Evolutionary conservation across 148 eudicot genomes (phyloP).

Genomic region (Rhododendron molle): DNA sequence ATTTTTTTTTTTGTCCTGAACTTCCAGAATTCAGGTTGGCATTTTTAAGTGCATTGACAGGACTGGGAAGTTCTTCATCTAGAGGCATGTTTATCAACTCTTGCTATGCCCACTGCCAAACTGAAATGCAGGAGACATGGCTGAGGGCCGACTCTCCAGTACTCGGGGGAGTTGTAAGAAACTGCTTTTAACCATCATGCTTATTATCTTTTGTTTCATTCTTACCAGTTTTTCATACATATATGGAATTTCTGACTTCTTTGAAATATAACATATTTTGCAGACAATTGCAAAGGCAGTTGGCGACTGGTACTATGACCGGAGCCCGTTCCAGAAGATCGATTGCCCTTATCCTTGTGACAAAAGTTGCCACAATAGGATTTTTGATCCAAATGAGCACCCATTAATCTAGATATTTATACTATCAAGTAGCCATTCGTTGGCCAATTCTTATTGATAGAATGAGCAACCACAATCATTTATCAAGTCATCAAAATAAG

Average conservation of each 20-base stretch:
- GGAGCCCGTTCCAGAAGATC: conserved; percentile 59
- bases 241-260: not conserved
- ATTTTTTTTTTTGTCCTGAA: not conserved
- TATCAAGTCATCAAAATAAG: not conserved
- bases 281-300: conserved; percentile 87
- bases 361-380: conserved; percentile 52
- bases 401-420: not conserved
- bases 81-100: conserved; percentile 71
- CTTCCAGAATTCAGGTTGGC: conserved; percentile 50
- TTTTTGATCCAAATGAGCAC: conserved; percentile 30
- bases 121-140: conserved; percentile 79
- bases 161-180: conserved; percentile 40
- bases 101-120: conserved; percentile 84
- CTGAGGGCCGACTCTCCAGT: conserved; percentile 51
- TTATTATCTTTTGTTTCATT: not conserved
- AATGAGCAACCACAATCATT: not conserved
- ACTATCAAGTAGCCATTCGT: conserved; percentile 6
- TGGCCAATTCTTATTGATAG: not conserved
- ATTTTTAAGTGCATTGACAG: conserved; percentile 47
- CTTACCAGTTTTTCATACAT: not conserved
- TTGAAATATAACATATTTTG: not conserved
- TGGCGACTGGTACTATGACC: conserved; percentile 82
- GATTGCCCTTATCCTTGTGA: conserved; percentile 96
- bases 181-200: not conserved
- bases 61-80: conserved; percentile 37